Evolutionary conservation across 2,329 filamentous ascomycete genomes (phyloP), one percentile per base, ranked within the genome.

Genomic region (Metarhizium robertsii): DNA sequence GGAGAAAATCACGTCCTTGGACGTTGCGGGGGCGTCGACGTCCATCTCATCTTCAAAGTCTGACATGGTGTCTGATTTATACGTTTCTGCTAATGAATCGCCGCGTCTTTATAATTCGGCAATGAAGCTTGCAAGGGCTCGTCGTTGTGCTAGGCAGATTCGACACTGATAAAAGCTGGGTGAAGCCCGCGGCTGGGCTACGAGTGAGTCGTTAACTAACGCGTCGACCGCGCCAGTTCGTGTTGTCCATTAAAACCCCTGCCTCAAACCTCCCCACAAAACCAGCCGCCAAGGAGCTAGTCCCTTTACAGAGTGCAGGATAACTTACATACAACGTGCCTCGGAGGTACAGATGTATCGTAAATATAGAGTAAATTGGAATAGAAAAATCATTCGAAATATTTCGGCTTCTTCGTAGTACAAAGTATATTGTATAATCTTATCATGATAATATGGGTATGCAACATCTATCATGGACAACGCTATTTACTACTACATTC

Each of bases 31-130:
- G 60, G 68, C 76, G 62, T 84, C 81, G 42, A 84, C 71, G 61
- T 84, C 80, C 81, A 84, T 84, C 55, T 81, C 79, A 62, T 84
- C 79, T 58, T 78, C 80, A 57, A 74, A 78, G 62, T 84, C 80
- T 0, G 81, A 84, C 81, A 84, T 84, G 56, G 36, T 50, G 10
- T 46, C 18, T 5, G 18, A 32, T 13, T 20, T 13, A 14, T 16
- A 8, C 6, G 20, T 29, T 36, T 18, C 7, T 38, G 20, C 38
- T 3, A 36, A 16, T 13, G 30, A 20, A 51, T 18, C 7, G 32
- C 7, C 13, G 49, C 14, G 7, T 36, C 18, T 40, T 13, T 38
- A 7, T 6, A 18, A 38, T 30, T 8, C 25, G 45, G 45, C 25
- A 6, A 20, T 20, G 45, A 16, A 48, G 14, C 6, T 8, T 48